phyloP scores from a whole-genome alignment of 2,329 filamentous ascomycete species.

The Calonectria montana region DNA sequence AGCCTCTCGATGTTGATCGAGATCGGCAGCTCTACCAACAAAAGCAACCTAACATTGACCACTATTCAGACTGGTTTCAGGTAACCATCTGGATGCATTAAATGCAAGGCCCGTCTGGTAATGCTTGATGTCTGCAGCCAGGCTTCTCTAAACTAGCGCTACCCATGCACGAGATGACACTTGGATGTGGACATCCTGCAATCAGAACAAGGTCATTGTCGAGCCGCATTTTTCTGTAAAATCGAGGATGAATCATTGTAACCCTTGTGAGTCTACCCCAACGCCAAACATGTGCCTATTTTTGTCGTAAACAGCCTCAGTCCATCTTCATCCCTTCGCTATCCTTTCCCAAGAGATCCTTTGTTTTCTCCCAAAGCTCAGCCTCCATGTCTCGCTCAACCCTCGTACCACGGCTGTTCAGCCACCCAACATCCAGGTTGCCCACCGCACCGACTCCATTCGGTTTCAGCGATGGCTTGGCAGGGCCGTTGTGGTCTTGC shows the following conservation, averaged over 20 bases:
- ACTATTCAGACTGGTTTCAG: not conserved
- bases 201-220: not conserved
- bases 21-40: not conserved
- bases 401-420: conserved; percentile 87
- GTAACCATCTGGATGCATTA: not conserved
- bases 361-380: conserved; percentile 74
- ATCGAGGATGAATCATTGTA: not conserved
- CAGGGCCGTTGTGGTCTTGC: conserved; percentile 48
- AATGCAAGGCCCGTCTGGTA: not conserved
- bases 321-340: conserved; percentile 31
- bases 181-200: not conserved
- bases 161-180: not conserved
- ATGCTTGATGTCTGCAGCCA: not conserved
- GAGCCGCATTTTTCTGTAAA: not conserved
- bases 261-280: not conserved
- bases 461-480: conserved; percentile 61
- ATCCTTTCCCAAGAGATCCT: conserved; percentile 51
- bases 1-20: not conserved
- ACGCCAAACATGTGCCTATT: not conserved
- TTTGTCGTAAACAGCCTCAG: not conserved
- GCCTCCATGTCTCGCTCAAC: conserved; percentile 86
- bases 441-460: conserved; percentile 67
- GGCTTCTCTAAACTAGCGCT: not conserved
- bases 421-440: conserved; percentile 83
- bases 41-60: not conserved